Evolutionary conservation across 179 eudicot species (phyloP).

Genomic region (Gypsophila paniculata): DNA sequence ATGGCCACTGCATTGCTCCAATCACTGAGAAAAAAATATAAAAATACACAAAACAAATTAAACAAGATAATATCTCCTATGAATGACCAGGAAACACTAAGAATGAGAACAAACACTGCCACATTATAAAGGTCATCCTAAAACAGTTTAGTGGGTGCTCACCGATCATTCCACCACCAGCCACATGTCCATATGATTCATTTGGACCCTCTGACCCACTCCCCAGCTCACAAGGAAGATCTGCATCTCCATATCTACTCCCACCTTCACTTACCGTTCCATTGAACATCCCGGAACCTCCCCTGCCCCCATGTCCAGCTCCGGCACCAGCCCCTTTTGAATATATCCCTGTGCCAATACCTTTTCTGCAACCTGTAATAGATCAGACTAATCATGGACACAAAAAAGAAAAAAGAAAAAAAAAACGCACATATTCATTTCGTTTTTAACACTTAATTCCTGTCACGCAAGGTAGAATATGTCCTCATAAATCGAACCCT

Average conservation of each 20-base stretch:
- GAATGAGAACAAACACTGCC: not conserved
- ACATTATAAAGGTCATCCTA: not conserved
- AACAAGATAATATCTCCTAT: not conserved
- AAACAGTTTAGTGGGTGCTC: constrained; percentile 19
- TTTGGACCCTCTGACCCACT: constrained; percentile 77
- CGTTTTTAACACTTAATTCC: too few relatives aligned
- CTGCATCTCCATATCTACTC: constrained; percentile 58
- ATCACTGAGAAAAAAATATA: constrained; percentile 38
- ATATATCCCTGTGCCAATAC: constrained; percentile 67
- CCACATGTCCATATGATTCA: constrained; percentile 53
- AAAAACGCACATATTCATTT: too few relatives aligned
- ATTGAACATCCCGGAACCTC: constrained; percentile 70
- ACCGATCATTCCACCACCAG: constrained; percentile 95
- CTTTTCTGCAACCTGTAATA: constrained; percentile 67
- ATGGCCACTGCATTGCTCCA: constrained; percentile 78
- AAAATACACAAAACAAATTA: not conserved
- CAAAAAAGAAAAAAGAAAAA: not conserved
- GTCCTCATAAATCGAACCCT: constrained; percentile 3
- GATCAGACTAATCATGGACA: constrained; percentile 7
- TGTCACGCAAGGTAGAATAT: not conserved
- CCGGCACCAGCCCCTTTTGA: constrained; percentile 85
- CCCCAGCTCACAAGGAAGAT: constrained; percentile 88
- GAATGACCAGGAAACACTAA: not conserved
- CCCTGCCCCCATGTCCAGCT: constrained; percentile 94
- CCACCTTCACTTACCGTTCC: constrained; percentile 77